A percentile compares a stretch with the other conserved stretches of the same genome.
Conservation (phyloP, 805 yeast species). For the Wickerhamiella azyma region DNA sequence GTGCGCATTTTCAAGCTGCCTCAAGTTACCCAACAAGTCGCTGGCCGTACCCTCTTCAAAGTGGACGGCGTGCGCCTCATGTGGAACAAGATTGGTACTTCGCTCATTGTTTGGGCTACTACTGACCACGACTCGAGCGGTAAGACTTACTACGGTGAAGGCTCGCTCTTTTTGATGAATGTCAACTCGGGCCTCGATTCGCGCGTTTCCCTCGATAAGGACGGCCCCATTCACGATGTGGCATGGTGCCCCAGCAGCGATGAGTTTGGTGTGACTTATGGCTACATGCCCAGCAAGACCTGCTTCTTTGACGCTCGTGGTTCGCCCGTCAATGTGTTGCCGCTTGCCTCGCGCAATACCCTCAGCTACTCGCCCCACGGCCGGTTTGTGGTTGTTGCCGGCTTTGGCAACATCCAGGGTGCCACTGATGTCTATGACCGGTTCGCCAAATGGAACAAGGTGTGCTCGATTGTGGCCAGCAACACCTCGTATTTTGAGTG, state of each 20-base stretch:
- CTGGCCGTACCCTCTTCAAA: constrained; percentile 81
- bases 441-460: constrained; percentile 64
- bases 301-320: constrained; percentile 93
- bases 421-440: constrained; percentile 91
- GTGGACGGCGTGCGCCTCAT: constrained; percentile 85
- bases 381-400: constrained; percentile 80
- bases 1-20: constrained; percentile 76
- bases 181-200: constrained; percentile 74
- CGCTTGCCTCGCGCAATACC: constrained; percentile 81
- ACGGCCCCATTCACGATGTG: constrained; percentile 95
- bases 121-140: constrained; percentile 93
- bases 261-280: constrained; percentile 94
- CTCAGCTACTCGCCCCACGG: constrained; percentile 90
- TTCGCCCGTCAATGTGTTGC: constrained; percentile 65
- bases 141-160: constrained; percentile 93
- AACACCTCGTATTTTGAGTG: constrained; percentile 95
- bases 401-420: constrained; percentile 97
- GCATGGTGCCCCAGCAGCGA: constrained; percentile 94
- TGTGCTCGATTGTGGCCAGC: constrained; percentile 75
- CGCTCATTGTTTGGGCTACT: constrained; percentile 80
- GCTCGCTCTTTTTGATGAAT: constrained; percentile 78
- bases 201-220: constrained; percentile 72
- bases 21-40: constrained; percentile 59
- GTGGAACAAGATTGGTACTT: constrained; percentile 94
- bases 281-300: constrained; percentile 94